Evolutionary conservation across 306 rosid genomes (phyloP).

Genomic region (Malus asiatica): DNA sequence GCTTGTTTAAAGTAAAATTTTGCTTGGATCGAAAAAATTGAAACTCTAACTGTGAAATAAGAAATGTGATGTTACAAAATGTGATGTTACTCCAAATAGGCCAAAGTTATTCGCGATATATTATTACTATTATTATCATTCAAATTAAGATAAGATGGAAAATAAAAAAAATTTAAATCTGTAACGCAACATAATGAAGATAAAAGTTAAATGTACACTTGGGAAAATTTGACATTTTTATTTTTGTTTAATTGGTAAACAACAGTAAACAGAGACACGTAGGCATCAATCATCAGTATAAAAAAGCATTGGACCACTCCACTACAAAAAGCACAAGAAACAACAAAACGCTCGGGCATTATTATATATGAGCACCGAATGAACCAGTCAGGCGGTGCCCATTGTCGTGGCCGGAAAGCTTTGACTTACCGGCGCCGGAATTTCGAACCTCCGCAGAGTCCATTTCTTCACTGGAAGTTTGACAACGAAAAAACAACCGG

Average conservation of each 20-base stretch:
- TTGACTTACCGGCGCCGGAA: not conserved
- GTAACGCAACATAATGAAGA: too few species aligned
- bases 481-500: not conserved
- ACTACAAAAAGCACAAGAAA: not conserved
- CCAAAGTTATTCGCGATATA: too few species aligned
- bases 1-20: too few species aligned
- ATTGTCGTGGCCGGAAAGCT: constrained; percentile 19
- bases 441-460: constrained; percentile 3
- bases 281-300: not conserved
- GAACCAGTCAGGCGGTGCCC: constrained; percentile 12
- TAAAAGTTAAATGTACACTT: not conserved
- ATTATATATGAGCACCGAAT: not conserved
- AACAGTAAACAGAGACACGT: not conserved
- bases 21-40: too few species aligned
- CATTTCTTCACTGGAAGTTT: constrained; percentile 19
- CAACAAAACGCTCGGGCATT: not conserved
- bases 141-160: too few species aligned
- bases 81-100: too few species aligned
- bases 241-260: not conserved
- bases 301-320: not conserved
- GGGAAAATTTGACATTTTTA: too few species aligned
- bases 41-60: too few species aligned
- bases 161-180: too few species aligned
- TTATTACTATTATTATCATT: too few species aligned
- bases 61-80: too few species aligned